phyloP scores from a whole-genome alignment of 352 stramenopile species.

The Pythium pyrilobum region DNA sequence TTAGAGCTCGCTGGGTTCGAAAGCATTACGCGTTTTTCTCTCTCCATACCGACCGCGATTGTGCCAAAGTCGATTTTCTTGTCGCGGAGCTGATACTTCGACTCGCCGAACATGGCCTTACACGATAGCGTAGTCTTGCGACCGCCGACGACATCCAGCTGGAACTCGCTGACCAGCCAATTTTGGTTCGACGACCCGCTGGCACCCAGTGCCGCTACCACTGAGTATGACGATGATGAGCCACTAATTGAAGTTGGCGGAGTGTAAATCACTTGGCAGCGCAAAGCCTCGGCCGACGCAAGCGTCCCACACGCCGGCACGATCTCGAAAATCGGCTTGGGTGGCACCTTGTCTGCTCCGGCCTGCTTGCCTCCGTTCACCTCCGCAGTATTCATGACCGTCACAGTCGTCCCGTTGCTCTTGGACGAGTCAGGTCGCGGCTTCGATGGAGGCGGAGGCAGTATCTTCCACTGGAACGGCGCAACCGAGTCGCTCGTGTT shows the following conservation, averaged over 20 bases:
- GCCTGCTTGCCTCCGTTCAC: conserved; percentile 11
- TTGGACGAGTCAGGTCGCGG: conserved; percentile 53
- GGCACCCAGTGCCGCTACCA: neutral
- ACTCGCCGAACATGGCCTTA: conserved; percentile 43
- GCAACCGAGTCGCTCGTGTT: conserved; percentile 90
- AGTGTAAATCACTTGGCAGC: conserved; percentile 56
- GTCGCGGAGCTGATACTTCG: conserved; percentile 51
- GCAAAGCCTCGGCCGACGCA: conserved; percentile 20
- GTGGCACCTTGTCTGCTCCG: conserved; percentile 13
- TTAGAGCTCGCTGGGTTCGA: conserved; percentile 25
- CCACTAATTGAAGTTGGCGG: conserved; percentile 20
- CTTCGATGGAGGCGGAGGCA: conserved; percentile 6
- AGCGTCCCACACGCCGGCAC: conserved; percentile 39
- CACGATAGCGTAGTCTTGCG: conserved; percentile 39
- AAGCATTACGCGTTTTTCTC: conserved; percentile 47
- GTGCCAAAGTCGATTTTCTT: conserved; percentile 82
- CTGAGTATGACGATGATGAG: conserved; percentile 4
- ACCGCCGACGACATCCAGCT: conserved; percentile 51
- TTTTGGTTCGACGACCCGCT: neutral
- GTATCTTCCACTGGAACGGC: conserved; percentile 73
- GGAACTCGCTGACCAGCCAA: conserved; percentile 40
- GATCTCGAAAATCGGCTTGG: conserved; percentile 41
- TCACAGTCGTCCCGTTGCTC: conserved; percentile 32
- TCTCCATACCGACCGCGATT: conserved; percentile 72
- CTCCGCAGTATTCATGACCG: neutral